Conservation (phyloP, 805 yeast species). For the Candida sanyiensis region DNA sequence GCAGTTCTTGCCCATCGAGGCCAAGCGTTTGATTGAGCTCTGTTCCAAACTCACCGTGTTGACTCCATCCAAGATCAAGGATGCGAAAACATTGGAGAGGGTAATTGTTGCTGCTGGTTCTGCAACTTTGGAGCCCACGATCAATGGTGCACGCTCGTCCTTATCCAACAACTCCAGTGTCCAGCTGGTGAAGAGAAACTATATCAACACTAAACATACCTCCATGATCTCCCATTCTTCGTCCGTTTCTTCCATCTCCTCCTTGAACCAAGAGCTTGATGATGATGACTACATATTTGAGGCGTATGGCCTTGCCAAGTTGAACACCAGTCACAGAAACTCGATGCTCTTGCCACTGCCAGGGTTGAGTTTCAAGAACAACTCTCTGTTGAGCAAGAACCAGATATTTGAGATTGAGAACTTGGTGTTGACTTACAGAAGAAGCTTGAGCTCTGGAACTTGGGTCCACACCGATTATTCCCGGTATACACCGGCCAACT, state of each 20-base stretch:
- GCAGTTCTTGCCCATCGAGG: slow-evolving; percentile 56
- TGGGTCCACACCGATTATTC: slow-evolving; percentile 22
- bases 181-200: slow-evolving; percentile 52
- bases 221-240: slow-evolving; percentile 35
- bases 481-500: slow-evolving; percentile 22
- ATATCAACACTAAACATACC: slow-evolving; percentile 26
- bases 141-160: neutral
- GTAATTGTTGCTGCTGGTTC: neutral
- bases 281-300: slow-evolving; percentile 46
- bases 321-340: slow-evolving; percentile 36
- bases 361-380: slow-evolving; percentile 21
- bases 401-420: slow-evolving; percentile 37
- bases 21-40: slow-evolving; percentile 53
- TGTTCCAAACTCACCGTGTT: slow-evolving; percentile 55
- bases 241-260: slow-evolving; percentile 26
- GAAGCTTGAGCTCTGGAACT: slow-evolving; percentile 32
- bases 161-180: slow-evolving; percentile 19
- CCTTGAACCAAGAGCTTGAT: slow-evolving; percentile 25
- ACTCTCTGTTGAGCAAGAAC: slow-evolving; percentile 21
- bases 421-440: slow-evolving; percentile 47
- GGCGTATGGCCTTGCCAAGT: slow-evolving; percentile 49
- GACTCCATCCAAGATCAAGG: slow-evolving; percentile 43
- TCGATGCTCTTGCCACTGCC: slow-evolving; percentile 29
- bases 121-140: slow-evolving; percentile 4
- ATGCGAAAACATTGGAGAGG: slow-evolving; percentile 5